These are phyloP conservation scores for Nakazawaea siamensis DNA, from an alignment of 805 yeast species.

Conservation along the genomic window DNA sequence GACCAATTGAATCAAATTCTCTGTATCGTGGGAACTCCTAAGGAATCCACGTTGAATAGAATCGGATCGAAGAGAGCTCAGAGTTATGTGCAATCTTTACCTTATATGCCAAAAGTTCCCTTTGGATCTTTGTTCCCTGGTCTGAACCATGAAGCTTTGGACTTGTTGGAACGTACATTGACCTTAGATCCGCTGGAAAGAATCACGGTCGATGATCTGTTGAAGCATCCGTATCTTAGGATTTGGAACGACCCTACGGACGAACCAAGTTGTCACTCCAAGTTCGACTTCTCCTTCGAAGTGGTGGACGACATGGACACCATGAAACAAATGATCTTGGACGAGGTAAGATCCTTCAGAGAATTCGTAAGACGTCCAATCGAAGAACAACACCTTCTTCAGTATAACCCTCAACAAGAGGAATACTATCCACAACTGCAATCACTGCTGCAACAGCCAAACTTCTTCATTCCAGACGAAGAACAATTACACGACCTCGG, in stretches of 20 bases:
- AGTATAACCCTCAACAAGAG: slow-evolving; percentile 14
- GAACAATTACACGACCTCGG: slow-evolving; percentile 26
- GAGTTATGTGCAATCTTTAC: slow-evolving; percentile 81
- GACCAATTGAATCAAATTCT: slow-evolving; percentile 89
- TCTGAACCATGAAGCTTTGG: slow-evolving; percentile 84
- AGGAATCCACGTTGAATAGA: slow-evolving; percentile 54
- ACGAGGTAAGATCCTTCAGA: slow-evolving; percentile 74
- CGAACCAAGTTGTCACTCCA: slow-evolving; percentile 74
- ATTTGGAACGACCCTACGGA: slow-evolving; percentile 93
- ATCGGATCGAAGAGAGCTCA: slow-evolving; percentile 88
- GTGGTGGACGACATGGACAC: slow-evolving; percentile 68
- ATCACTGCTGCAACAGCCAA: slow-evolving; percentile 13
- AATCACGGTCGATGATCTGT: slow-evolving; percentile 82
- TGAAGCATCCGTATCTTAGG: slow-evolving; percentile 79
- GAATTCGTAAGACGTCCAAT: slow-evolving; percentile 75
- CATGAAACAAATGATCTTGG: slow-evolving; percentile 69
- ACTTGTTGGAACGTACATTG: slow-evolving; percentile 67
- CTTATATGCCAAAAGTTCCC: slow-evolving; percentile 75
- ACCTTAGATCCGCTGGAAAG: slow-evolving; percentile 82
- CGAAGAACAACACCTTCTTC: slow-evolving; percentile 34
- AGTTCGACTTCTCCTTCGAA: slow-evolving; percentile 86
- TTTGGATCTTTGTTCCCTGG: slow-evolving; percentile 64
- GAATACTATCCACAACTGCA: slow-evolving; percentile 12
- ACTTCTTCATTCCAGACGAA: slow-evolving; percentile 37
- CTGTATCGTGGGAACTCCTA: slow-evolving; percentile 87